Conservation (phyloP, 345 rosid species). For the Eucalyptus grandis region DNA sequence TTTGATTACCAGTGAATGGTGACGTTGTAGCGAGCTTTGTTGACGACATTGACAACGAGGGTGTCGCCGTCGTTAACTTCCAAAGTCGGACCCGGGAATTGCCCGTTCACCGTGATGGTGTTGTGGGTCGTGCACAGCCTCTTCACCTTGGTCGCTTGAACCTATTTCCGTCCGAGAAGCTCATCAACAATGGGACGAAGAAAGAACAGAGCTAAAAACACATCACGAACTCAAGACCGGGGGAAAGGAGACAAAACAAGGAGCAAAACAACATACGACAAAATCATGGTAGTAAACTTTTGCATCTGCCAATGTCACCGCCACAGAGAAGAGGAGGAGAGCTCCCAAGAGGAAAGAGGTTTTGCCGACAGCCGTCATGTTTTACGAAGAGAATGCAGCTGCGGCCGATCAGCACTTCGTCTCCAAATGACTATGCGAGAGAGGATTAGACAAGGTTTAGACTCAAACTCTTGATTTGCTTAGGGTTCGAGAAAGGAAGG, state of each 20-base stretch:
- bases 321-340: conserved; percentile 20
- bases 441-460: not conserved
- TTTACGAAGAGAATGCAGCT: not conserved
- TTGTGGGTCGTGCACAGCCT: conserved; percentile 87
- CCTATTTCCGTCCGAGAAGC: conserved; percentile 6
- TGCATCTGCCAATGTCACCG: conserved; percentile 19
- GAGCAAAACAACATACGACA: conserved; percentile 36
- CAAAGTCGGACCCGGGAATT: conserved; percentile 89
- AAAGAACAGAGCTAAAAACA: not conserved
- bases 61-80: conserved; percentile 69
- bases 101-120: conserved; percentile 78
- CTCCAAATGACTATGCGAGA: not conserved
- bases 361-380: not conserved
- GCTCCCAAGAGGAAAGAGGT: conserved; percentile 9
- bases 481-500: not conserved
- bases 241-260: not conserved
- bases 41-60: conserved; percentile 51
- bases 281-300: conserved; percentile 57
- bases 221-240: not conserved
- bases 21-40: conserved; percentile 56
- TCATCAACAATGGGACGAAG: not conserved
- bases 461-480: not conserved
- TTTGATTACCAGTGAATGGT: conserved; percentile 82
- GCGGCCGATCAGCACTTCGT: not conserved
- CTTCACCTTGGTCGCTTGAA: conserved; percentile 82